Evolutionary conservation across 352 stramenopile genomes (phyloP), one percentile per base, ranked within the genome.

Genomic region (Halophytophthora polymorphica): DNA sequence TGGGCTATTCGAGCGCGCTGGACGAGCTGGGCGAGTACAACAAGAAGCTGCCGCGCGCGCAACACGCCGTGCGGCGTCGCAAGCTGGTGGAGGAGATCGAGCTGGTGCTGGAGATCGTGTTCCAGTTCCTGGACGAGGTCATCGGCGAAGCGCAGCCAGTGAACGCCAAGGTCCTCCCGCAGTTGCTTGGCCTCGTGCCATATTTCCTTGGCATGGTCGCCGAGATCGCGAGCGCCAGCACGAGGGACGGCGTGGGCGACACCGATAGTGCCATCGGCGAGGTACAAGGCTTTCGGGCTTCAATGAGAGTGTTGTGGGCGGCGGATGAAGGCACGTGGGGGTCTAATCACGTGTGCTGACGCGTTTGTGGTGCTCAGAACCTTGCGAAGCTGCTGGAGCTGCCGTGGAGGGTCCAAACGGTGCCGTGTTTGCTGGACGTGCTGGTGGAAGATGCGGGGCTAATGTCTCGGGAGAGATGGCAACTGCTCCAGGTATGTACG

Each of bases 381-480:
- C 48, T 89, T n/a, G 72, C 73, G 6, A 73, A 71, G 38, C 47
- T 93, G 25, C 42, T 93, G 18, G 78, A 86, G 47, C 53, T 91
- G 46, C 80, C 76, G 28, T 93, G 83, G 83, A 73, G 58, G 14
- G 54, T 56, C 19, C 43, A 60, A 14, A 87, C 74, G 0, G 56
- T 90, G 8, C 60, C 74, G 6, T 71, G 68, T 66, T 56, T 91
- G 34, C 65, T 91, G 22, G 66, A 89, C 40, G 48, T 82, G 21
- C 55, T 89, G 15, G 71, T 75, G 8, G 72, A 89, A 25, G 66
- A 83, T 45, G 55, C 48, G 11, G 42, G 56, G 14, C 35, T 88
- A 13, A 67, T 91, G 23, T 70, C 67, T 2, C 50, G 39, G 13
- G 50, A 61, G 7, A 74, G 73, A 14, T 90, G 82, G 75, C 56